These are phyloP conservation scores for Mucor racemosus DNA, from an alignment of 371 early-diverging fungal species.

Conservation along the genomic window DNA sequence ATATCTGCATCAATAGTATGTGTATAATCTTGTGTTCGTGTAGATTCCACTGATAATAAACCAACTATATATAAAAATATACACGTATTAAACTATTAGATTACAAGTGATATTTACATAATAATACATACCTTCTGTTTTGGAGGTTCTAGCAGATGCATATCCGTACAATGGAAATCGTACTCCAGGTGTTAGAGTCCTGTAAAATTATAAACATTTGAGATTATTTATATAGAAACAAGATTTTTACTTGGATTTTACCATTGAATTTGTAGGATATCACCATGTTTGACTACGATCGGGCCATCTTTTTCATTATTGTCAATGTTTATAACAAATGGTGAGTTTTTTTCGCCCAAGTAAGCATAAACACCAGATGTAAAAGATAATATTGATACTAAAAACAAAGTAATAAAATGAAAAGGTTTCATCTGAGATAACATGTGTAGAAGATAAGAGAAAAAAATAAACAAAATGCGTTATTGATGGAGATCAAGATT, in stretches of 20 bases:
- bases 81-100: not conserved
- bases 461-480: not conserved
- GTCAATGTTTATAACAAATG: not conserved
- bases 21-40: slow-evolving; percentile 18
- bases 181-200: slow-evolving; percentile 22
- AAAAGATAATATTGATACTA: not conserved
- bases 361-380: slow-evolving; percentile 3
- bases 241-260: not conserved
- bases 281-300: slow-evolving; percentile 4
- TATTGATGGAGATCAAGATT: not conserved
- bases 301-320: not conserved
- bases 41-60: slow-evolving; percentile 15
- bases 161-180: slow-evolving; percentile 29
- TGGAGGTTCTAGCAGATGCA: slow-evolving; percentile 24
- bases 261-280: slow-evolving; percentile 18
- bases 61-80: slow-evolving; percentile 17
- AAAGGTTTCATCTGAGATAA: not conserved
- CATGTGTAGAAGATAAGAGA: not conserved
- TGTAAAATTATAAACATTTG: not conserved
- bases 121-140: slow-evolving; percentile 21
- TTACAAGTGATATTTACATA: not conserved
- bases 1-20: slow-evolving; percentile 16
- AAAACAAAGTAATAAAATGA: not conserved
- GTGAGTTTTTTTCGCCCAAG: not conserved
- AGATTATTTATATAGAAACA: no score